Base-by-base conservation (phyloP, 2,329 filamentous ascomycete genomes). In the Trichoderma sp. region DNA sequence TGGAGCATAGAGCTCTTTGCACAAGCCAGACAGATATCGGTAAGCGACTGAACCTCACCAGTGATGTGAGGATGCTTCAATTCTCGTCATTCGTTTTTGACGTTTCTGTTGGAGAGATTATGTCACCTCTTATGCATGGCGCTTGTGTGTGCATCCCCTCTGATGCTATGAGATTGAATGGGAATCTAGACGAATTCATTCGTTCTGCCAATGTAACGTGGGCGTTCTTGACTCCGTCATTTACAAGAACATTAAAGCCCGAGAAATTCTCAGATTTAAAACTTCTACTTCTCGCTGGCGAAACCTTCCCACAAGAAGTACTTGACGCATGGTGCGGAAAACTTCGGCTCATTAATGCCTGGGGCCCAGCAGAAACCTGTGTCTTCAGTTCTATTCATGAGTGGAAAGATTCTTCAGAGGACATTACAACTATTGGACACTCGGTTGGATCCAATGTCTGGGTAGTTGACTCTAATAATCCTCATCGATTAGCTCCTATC, bases 1-100 rank as follows among this genome's bases (percentile, higher is more conserved):
- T 73, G 36, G 53, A 60, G 24, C 71, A 73, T 56, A 28, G 30
- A 1, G 61, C 71, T 32, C 34, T 71, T 9, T 71, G 47, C n/a
- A 71, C 71, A 9, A 61, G 34, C 9, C 51, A 53, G 14, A 51
- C 21, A 21, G 39, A 57, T 9, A 53, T 58, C 7, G 21, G 39
- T n/a, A 30, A 36, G 36, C 34, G 53, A n/a, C 14, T 71, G 2
- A 26, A 43, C 1, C 14, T 66, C 15, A 62, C 36, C 2, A 32
- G 14, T 3, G 43, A 65, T 1, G 56, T 63, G 2, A 36, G 61
- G 30, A 62, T 66, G 36, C 71, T 75, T 18, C 70, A 76, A 3
- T 75, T 76, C 60, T 72, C 74, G 9, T 71, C 74, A 9, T 74
- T 69, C 30, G 73, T 62, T 15, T 75, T 74, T 12, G 74, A 76